A percentile compares a stretch with the other conserved stretches of the same genome.
Evolutionary conservation across 768 basidiomycete species (phyloP).

Genomic region (Sarcomyxa edulis): DNA sequence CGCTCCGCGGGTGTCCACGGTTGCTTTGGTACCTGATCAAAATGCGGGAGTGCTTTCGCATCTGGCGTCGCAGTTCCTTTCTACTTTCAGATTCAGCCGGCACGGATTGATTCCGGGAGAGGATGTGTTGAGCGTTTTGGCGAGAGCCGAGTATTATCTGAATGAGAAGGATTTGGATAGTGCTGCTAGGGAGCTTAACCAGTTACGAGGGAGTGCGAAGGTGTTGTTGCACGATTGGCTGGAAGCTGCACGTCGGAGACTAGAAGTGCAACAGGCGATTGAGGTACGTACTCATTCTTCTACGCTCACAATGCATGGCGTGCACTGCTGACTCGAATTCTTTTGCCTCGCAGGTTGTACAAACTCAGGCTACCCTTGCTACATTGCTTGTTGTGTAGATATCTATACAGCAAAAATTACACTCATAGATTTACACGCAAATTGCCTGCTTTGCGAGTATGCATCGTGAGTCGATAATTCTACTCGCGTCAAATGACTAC

Average conservation of each 20-base stretch:
- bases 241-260: conserved; percentile 75
- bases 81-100: conserved; percentile 72
- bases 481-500: too few relatives aligned
- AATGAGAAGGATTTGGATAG: conserved; percentile 90
- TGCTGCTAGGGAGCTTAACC: conserved; percentile 89
- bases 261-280: conserved; percentile 91
- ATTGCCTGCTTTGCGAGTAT: too few relatives aligned
- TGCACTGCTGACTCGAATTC: conserved; percentile 9
- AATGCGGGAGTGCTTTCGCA: conserved; percentile 86
- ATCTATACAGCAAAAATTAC: conserved; percentile 1
- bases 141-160: conserved; percentile 84
- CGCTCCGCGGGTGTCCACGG: conserved; percentile 75
- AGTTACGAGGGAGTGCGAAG: conserved; percentile 78
- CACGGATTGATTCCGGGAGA: conserved; percentile 74
- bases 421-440: neutral
- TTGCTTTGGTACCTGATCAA: conserved; percentile 91
- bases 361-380: conserved; percentile 78
- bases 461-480: too few relatives aligned
- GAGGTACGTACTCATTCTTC: conserved; percentile 45
- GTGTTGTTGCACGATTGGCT: conserved; percentile 82
- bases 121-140: conserved; percentile 83
- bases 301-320: too few relatives aligned
- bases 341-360: conserved; percentile 53
- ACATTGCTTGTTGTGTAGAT: conserved; percentile 70
- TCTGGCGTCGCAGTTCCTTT: conserved; percentile 74